These are phyloP conservation scores for Zygosaccharomyces siamensis DNA, from an alignment of 805 yeast species.

Conservation along the genomic window DNA sequence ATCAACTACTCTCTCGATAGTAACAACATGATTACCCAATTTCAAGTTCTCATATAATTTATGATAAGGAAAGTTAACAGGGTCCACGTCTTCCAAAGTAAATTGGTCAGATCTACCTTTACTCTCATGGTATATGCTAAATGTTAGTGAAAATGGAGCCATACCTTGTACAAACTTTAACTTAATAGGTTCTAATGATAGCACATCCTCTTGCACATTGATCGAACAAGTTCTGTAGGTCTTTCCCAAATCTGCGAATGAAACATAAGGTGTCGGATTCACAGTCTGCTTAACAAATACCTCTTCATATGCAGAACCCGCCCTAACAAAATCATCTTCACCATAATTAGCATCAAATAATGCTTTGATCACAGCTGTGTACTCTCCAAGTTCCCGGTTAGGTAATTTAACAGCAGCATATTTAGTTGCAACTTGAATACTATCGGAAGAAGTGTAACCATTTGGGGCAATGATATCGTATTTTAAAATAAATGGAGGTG, in stretches of 20 bases:
- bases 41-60: slow-evolving; percentile 48
- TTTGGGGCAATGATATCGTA: slow-evolving; percentile 59
- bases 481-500: slow-evolving; percentile 63
- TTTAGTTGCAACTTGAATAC: slow-evolving; percentile 48
- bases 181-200: slow-evolving; percentile 46
- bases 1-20: slow-evolving; percentile 57
- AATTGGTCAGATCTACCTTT: slow-evolving; percentile 49
- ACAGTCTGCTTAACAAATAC: slow-evolving; percentile 49
- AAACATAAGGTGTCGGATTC: slow-evolving; percentile 55
- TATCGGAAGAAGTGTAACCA: slow-evolving; percentile 40
- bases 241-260: slow-evolving; percentile 44
- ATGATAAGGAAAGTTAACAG: slow-evolving; percentile 36
- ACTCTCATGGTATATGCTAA: slow-evolving; percentile 56
- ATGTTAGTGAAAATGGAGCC: slow-evolving; percentile 56
- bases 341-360: slow-evolving; percentile 63
- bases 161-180: slow-evolving; percentile 49
- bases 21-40: slow-evolving; percentile 66
- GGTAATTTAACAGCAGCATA: slow-evolving; percentile 45
- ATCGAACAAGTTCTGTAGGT: slow-evolving; percentile 48
- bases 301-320: slow-evolving; percentile 23
- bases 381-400: slow-evolving; percentile 51
- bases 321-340: slow-evolving; percentile 35
- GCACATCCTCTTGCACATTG: slow-evolving; percentile 32
- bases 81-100: slow-evolving; percentile 41
- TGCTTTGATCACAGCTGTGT: slow-evolving; percentile 54